A percentile compares a stretch with the other conserved stretches of the same genome.
phyloP scores from a whole-genome alignment of 768 basidiomycete species.

The Lactifluus pinguis region DNA sequence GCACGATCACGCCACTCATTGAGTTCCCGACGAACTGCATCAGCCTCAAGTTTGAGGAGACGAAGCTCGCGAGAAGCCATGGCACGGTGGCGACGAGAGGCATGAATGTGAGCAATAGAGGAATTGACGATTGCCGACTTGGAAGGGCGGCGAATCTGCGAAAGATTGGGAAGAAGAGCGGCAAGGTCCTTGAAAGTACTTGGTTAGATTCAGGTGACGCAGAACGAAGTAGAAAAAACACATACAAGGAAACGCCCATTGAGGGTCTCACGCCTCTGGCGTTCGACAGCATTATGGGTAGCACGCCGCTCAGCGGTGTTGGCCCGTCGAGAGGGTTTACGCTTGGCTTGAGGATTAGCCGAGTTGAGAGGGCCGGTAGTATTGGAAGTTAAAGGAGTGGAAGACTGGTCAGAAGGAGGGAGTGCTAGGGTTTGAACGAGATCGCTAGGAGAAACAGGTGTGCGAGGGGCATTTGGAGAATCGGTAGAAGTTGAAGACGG shows the following conservation, averaged over 20 bases:
- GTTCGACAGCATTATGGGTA: conserved; percentile 95
- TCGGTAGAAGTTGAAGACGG: conserved; percentile 34
- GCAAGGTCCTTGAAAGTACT: conserved; percentile 66
- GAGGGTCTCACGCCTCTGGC: conserved; percentile 85
- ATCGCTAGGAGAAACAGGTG: conserved; percentile 38
- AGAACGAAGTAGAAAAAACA: conserved; percentile 2
- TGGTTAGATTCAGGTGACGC: neutral
- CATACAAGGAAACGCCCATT: conserved; percentile 86
- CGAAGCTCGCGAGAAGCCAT: conserved; percentile 80
- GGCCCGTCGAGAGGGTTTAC: conserved; percentile 80
- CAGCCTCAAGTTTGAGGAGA: conserved; percentile 67
- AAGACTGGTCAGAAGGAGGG: conserved; percentile 25
- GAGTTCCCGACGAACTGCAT: conserved; percentile 81
- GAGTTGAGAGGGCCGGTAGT: conserved; percentile 18
- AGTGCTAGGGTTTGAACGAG: conserved; percentile 31
- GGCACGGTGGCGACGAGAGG: conserved; percentile 71
- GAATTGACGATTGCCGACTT: conserved; percentile 97
- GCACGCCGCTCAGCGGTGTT: conserved; percentile 96
- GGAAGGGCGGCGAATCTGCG: conserved; percentile 85
- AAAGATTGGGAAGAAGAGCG: conserved; percentile 81
- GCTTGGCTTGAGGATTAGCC: conserved; percentile 41
- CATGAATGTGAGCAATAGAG: conserved; percentile 81
- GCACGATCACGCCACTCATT: conserved; percentile 88
- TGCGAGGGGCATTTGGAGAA: conserved; percentile 37
- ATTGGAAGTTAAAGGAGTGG: conserved; percentile 18